Base-by-base conservation (phyloP, 306 rosid genomes). In the Quercus ilex region DNA sequence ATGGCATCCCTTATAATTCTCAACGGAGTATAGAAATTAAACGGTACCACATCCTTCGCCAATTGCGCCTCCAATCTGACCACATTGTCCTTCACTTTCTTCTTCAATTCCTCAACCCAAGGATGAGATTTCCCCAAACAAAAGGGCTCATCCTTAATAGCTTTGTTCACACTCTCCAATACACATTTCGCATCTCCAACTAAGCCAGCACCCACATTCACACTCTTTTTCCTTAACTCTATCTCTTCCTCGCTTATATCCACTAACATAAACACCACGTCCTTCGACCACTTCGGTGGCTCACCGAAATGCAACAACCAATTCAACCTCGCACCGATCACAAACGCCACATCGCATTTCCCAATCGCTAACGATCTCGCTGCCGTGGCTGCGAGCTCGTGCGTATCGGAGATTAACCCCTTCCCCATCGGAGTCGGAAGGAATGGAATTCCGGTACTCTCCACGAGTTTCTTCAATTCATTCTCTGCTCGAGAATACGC, bases 401-500 rank as follows among this genome's bases (percentile, higher is more conserved):
- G 99, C 10, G 92, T 83, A 46, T 95, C 99, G 0, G 99, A 86
- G 59, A 95, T 69, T 74, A 95, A 74, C 1, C 99, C 99, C 49
- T 95, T 93, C 21, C 97, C 98, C 98, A 95, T 93, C 0, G 99
- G 99, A 72, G 99, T 95, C 1, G 99, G 98, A 59, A 95, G 84
- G 82, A 95, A 95, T 4, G 98, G 99, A 62, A 93, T 91, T 31
- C 98, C 97, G 9, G 98, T 92, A 4, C 67, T 78, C 65, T 95
- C 92, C n/a, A 95, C 98, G 0, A 95, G 87, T 72, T 82, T 89
- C 74, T 63, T 86, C 62, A 95, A 26, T 4, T 77, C 87, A 7
- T 25, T 86, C 85, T 95, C 99, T 0, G 99, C 92, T 62, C 94
- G 83, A 0, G 99, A 84, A 74, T 77, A 88, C 0, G 99, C 99